phyloP scores from a whole-genome alignment of 1,284 basidiomycete genomes.

The Heterobasidion annosum region DNA sequence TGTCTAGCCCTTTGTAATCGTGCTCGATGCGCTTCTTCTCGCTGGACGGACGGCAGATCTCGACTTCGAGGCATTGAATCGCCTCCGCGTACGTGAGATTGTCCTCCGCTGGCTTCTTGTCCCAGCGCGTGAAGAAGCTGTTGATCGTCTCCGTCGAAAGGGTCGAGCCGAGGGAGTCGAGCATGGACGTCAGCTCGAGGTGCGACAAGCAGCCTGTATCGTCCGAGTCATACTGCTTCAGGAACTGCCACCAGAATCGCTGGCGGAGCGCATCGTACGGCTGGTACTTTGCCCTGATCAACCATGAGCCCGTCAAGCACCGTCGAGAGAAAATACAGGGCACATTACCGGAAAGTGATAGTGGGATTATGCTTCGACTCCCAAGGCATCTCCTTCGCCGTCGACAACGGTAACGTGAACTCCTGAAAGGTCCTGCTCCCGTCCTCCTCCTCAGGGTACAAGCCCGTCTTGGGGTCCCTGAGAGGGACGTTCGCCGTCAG shows the following conservation, averaged over 20 bases:
- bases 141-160: conserved; percentile 75
- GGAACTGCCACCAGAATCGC: conserved; percentile 87
- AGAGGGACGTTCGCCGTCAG: conserved; percentile 69
- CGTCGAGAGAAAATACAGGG: conserved; percentile 8
- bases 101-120: conserved; percentile 60
- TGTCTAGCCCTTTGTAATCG: conserved; percentile 21
- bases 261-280: conserved; percentile 89
- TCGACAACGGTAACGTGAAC: conserved; percentile 47
- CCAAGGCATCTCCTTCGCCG: conserved; percentile 50
- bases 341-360: conserved; percentile 52
- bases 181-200: conserved; percentile 91
- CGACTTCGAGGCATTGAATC: conserved; percentile 73
- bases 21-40: conserved; percentile 56
- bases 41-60: conserved; percentile 61
- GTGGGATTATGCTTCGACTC: conserved; percentile 56
- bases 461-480: conserved; percentile 61
- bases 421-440: conserved; percentile 61
- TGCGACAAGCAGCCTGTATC: conserved; percentile 75
- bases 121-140: conserved; percentile 69
- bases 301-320: neutral
- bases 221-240: conserved; percentile 88
- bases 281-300: conserved; percentile 79
- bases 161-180: conserved; percentile 94
- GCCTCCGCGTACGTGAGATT: conserved; percentile 77
- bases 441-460: conserved; percentile 53